A percentile compares a stretch with the other conserved stretches of the same genome.
Conservation (phyloP, 1,284 basidiomycete species). For the Ceratobasidium sp. region DNA sequence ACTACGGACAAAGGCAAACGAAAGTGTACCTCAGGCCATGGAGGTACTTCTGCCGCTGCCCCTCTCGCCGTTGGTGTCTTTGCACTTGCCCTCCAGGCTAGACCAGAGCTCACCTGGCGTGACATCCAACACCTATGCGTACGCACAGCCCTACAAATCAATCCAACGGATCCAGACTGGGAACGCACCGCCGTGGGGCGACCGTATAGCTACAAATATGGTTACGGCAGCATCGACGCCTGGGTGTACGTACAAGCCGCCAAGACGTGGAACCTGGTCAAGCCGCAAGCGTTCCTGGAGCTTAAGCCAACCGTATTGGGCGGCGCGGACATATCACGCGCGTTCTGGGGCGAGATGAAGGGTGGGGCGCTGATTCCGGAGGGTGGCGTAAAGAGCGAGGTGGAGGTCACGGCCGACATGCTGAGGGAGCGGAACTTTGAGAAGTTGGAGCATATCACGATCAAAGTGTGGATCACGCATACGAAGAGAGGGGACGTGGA, state of each 20-base stretch:
- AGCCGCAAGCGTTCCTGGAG: slow-evolving; percentile 93
- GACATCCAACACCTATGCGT: slow-evolving; percentile 95
- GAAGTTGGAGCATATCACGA: slow-evolving; percentile 90
- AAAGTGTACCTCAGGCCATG: slow-evolving; percentile 86
- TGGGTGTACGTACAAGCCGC: slow-evolving; percentile 86
- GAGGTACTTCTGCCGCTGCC: slow-evolving; percentile 97
- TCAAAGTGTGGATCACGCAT: slow-evolving; percentile 94
- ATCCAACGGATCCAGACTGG: slow-evolving; percentile 95
- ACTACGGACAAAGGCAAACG: slow-evolving; percentile 94
- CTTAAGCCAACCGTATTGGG: slow-evolving; percentile 78
- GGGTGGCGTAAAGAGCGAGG: slow-evolving; percentile 76
- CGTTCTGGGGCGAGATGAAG: slow-evolving; percentile 60
- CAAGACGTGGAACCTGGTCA: slow-evolving; percentile 86
- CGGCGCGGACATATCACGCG: slow-evolving; percentile 68
- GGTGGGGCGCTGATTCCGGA: slow-evolving; percentile 77
- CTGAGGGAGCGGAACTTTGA: slow-evolving; percentile 85
- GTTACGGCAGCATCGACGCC: slow-evolving; percentile 92
- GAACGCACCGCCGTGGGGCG: slow-evolving; percentile 84
- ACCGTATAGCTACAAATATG: slow-evolving; percentile 96
- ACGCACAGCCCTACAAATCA: slow-evolving; percentile 82
- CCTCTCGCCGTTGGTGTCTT: slow-evolving; percentile 95
- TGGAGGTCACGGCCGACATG: slow-evolving; percentile 79
- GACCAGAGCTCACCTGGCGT: slow-evolving; percentile 96
- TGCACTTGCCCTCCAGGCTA: slow-evolving; percentile 85
- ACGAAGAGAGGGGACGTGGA: slow-evolving; percentile 91